Evolutionary conservation across 2,329 filamentous ascomycete genomes (phyloP), one percentile per base, ranked within the genome.

Genomic region (Fusarium tuaranense): DNA sequence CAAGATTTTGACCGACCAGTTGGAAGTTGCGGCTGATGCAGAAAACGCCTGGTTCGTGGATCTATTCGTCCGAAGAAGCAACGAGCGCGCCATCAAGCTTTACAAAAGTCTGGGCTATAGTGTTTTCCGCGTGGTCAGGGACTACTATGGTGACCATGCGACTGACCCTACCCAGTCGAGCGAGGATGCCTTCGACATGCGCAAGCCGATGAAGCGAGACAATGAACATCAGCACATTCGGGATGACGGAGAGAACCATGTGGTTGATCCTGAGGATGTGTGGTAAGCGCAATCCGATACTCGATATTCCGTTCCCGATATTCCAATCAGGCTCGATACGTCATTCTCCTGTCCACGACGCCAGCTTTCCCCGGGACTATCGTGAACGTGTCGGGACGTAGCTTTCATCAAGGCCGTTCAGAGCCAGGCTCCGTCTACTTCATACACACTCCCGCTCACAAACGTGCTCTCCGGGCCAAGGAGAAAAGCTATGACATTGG

Each of bases 141-240:
- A 93, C 78, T 99, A 99, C 83, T 99, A 99, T 80, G 94, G 93
- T 73, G 95, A 98, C 81, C 94, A 97, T 81, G 89, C 92, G 34
- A 88, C 86, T 63, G 89, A 91, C 64, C 90, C 91, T 5, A 90
- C 88, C 12, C 86, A 89, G 70, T 86, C 86, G 18, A 90, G 91
- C 61, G 95, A 97, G 83, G 96, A 98, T 86, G 97, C 96, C 20
- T 97, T 94, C 82, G 97, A 99, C 85, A 99, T 99, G 97, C 91
- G 97, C 75, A 98, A 98, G 82, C 91, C 95, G 41, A 91, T 96
- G 85, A 93, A 90, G 83, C 90, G 95, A 79, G 97, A 99, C 84
- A 90, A 88, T 82, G 89, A 92, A 66, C 85, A 88, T 68, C 89
- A 94, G 82, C 94, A 97, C 83, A 88, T 97, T 58, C 90, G 97